Evolutionary conservation across 495 filamentous ascomycete species (phyloP).

Genomic region (Aspergillus egyptiacus): DNA sequence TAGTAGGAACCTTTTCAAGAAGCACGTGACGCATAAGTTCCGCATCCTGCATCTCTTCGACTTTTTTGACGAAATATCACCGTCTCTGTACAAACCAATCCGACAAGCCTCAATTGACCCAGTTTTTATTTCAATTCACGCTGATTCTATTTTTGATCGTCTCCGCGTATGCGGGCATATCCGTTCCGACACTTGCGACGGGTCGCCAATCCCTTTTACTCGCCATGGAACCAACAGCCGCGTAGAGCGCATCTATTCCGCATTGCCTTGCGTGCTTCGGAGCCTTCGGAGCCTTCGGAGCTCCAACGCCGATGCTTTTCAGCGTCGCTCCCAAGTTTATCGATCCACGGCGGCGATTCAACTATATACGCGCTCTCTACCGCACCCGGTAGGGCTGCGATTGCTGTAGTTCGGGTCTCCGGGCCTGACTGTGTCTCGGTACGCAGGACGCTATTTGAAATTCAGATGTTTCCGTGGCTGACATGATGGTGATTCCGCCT

Average conservation of each 20-base stretch:
- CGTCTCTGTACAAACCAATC: background rate
- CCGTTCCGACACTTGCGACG: slow-evolving; percentile 19
- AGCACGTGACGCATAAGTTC: slow-evolving; percentile 5
- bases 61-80: no score
- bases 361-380: slow-evolving; percentile 95
- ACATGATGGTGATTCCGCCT: no score
- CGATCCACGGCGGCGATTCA: slow-evolving; percentile 32
- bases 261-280: slow-evolving; percentile 8
- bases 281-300: background rate
- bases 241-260: slow-evolving; percentile 10
- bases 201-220: slow-evolving; percentile 23
- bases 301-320: slow-evolving; percentile 25
- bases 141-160: background rate
- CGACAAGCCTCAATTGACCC: background rate
- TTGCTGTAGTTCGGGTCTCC: slow-evolving; percentile 86
- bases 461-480: background rate
- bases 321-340: slow-evolving; percentile 8
- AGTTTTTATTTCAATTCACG: background rate
- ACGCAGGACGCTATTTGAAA: slow-evolving; percentile 21
- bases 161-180: slow-evolving; percentile 33
- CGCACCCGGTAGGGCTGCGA: slow-evolving; percentile 76
- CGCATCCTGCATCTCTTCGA: background rate
- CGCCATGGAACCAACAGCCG: slow-evolving; percentile 17
- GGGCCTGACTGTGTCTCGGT: slow-evolving; percentile 69
- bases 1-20: background rate